phyloP scores from a whole-genome alignment of 2,329 filamentous ascomycete species.

The Aspergillus sp. region DNA sequence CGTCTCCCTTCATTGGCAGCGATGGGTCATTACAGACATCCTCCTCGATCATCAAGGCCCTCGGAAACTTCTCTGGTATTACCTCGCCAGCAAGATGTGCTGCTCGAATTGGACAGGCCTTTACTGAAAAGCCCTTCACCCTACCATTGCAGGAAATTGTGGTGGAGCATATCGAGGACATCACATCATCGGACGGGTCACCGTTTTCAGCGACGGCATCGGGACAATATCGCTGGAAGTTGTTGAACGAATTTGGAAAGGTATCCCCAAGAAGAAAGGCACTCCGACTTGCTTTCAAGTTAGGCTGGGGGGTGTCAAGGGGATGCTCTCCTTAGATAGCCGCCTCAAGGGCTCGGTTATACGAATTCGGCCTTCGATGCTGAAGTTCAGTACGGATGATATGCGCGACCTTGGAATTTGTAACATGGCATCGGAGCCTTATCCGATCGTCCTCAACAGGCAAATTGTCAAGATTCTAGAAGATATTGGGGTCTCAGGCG shows the following conservation, averaged over 20 bases:
- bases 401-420: conserved; percentile 18
- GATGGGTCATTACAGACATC: too few relatives aligned
- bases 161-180: conserved; percentile 21
- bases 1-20: too few relatives aligned
- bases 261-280: conserved; percentile 47
- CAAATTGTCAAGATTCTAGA: conserved; percentile 85
- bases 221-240: conserved; percentile 66
- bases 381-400: conserved; percentile 69
- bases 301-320: conserved; percentile 70
- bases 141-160: conserved; percentile 44
- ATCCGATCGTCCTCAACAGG: conserved; percentile 70
- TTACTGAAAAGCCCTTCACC: conserved; percentile 69
- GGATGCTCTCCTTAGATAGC: conserved; percentile 70
- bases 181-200: conserved; percentile 33
- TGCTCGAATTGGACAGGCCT: conserved; percentile 62
- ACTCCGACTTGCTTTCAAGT: conserved; percentile 71
- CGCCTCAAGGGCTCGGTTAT: conserved; percentile 58
- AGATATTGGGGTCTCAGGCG: conserved; percentile 56
- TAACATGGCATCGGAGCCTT: conserved; percentile 63
- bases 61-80: conserved; percentile 52
- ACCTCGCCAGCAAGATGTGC: conserved; percentile 56
- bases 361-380: conserved; percentile 69
- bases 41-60: too few relatives aligned
- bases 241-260: conserved; percentile 56
- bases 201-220: conserved; percentile 74